Evolutionary conservation across 2,329 filamentous ascomycete genomes (phyloP).

Genomic region (Botrytis sinoallii): DNA sequence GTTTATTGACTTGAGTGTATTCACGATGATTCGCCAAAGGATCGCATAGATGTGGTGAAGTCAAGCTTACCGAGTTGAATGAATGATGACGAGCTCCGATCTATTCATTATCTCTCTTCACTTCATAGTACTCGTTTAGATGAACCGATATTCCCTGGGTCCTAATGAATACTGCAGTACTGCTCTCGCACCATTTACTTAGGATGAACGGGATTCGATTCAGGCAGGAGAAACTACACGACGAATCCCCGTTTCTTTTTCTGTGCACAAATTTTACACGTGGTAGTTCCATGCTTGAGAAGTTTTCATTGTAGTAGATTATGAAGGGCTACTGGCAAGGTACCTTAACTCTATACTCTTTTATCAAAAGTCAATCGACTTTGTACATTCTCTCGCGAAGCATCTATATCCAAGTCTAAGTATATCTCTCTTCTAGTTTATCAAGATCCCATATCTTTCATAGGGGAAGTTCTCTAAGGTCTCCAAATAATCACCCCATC

Average conservation of each 20-base stretch:
- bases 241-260: background rate
- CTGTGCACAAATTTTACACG: background rate
- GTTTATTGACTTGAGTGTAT: background rate
- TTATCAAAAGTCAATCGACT: background rate
- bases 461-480: slow-evolving; percentile 56
- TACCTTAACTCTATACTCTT: background rate
- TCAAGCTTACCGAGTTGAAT: background rate
- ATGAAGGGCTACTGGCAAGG: background rate
- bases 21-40: background rate
- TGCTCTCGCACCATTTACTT: background rate
- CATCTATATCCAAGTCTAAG: background rate
- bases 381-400: background rate
- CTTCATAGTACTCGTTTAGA: background rate
- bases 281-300: background rate
- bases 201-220: background rate
- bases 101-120: background rate
- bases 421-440: background rate
- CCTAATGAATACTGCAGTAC: background rate
- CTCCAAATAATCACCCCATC: slow-evolving; percentile 56
- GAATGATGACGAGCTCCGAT: background rate
- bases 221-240: background rate
- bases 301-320: background rate
- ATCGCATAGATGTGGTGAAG: background rate
- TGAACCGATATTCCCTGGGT: background rate
- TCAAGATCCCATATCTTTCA: slow-evolving; percentile 54